These are phyloP conservation scores for Lichtheimia corymbifera DNA, from an alignment of 371 early-diverging fungal species.

Conservation along the genomic window DNA sequence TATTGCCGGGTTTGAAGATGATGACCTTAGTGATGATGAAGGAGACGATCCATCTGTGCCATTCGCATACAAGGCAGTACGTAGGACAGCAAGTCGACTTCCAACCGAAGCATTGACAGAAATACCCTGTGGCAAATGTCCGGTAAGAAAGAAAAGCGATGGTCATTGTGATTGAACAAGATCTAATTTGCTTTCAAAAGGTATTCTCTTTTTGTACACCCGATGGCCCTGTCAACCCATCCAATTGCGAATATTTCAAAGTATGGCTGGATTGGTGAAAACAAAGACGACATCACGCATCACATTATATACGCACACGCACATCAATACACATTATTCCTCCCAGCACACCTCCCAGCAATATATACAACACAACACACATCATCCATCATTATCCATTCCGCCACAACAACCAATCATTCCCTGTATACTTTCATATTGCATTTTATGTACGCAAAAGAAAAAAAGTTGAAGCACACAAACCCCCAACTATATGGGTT, in stretches of 20 bases:
- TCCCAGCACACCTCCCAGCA: too few species aligned
- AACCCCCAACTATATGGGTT: too few species aligned
- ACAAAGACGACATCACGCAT: not conserved
- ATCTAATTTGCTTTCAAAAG: not conserved
- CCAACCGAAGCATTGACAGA: slow-evolving; percentile 65
- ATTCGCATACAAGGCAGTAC: slow-evolving; percentile 79
- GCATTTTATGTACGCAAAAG: too few species aligned
- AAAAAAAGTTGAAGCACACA: too few species aligned
- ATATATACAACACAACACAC: too few species aligned
- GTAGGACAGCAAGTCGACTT: slow-evolving; percentile 50
- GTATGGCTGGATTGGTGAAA: slow-evolving; percentile 70
- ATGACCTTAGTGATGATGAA: slow-evolving; percentile 39
- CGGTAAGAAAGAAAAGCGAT: slow-evolving; percentile 30
- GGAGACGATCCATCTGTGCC: slow-evolving; percentile 42
- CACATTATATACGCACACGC: not conserved
- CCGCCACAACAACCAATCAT: too few species aligned
- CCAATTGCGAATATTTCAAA: slow-evolving; percentile 74
- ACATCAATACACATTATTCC: too few species aligned
- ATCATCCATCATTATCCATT: too few species aligned
- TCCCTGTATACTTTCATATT: too few species aligned
- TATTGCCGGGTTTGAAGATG: slow-evolving; percentile 48
- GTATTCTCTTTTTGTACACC: slow-evolving; percentile 67
- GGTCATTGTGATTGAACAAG: not conserved
- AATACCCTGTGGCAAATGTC: slow-evolving; percentile 86
- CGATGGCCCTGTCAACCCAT: slow-evolving; percentile 75